Conservation (phyloP, 305 asterid species). For the Solanum aculeatissimum region DNA sequence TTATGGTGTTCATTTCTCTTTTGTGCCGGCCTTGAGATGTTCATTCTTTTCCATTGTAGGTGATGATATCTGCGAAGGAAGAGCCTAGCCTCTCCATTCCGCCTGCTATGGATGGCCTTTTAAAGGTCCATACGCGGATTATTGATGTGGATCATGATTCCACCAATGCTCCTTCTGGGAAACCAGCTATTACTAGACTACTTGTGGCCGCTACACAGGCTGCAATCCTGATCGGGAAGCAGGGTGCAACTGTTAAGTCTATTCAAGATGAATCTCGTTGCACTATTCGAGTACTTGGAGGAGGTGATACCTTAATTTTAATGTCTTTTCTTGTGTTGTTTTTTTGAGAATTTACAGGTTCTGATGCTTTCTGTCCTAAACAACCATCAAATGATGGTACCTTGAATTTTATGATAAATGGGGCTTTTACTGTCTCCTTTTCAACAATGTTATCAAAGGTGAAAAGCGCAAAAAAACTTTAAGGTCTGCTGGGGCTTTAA, state of each 20-base stretch:
- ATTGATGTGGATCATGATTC: slow-evolving; percentile 47
- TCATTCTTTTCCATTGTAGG: slow-evolving; percentile 26
- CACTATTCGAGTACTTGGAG: slow-evolving; percentile 67
- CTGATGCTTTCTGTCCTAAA: background rate
- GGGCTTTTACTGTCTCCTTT: background rate
- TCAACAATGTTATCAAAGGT: no score
- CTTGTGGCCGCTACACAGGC: slow-evolving; percentile 86
- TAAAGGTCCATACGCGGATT: slow-evolving; percentile 62
- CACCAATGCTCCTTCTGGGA: slow-evolving; percentile 27
- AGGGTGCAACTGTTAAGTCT: slow-evolving; percentile 74
- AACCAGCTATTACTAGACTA: slow-evolving; percentile 48
- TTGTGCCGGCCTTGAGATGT: background rate
- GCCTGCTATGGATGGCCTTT: slow-evolving; percentile 82
- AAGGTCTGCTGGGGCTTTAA: no score
- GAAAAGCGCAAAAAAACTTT: no score
- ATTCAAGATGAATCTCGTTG: slow-evolving; percentile 69
- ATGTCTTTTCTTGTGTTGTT: background rate
- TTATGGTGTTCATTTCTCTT: background rate
- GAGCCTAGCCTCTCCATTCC: slow-evolving; percentile 59
- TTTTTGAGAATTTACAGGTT: background rate
- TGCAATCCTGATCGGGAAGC: slow-evolving; percentile 86
- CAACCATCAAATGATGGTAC: background rate
- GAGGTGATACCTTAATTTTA: slow-evolving; percentile 32
- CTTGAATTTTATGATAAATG: background rate
- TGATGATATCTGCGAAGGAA: slow-evolving; percentile 72